Percentiles rank a stretch among this genome's conserved stretches.
phyloP scores from a whole-genome alignment of 2,329 filamentous ascomycete genomes.

The Conoideocrella luteorostrata region DNA sequence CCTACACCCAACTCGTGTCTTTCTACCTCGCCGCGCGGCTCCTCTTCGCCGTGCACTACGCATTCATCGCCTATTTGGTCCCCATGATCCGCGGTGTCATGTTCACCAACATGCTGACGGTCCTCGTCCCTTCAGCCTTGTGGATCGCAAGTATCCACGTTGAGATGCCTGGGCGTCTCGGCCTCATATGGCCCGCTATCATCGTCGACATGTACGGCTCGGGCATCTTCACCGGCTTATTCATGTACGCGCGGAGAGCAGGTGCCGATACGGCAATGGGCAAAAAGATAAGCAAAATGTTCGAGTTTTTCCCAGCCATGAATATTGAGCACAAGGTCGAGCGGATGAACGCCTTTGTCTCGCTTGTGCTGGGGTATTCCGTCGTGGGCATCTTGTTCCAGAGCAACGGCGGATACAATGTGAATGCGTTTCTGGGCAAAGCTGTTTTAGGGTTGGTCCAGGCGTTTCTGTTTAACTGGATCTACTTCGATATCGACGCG shows the following conservation, averaged over 20 bases:
- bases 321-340: constrained; percentile 64
- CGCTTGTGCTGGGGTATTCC: constrained; percentile 58
- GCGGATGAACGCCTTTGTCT: constrained; percentile 57
- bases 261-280: constrained; percentile 15
- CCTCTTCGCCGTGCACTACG: constrained; percentile 42
- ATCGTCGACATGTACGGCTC: constrained; percentile 45
- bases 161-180: constrained; percentile 46
- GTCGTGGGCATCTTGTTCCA: constrained; percentile 58
- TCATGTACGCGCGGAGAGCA: constrained; percentile 21
- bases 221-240: constrained; percentile 34
- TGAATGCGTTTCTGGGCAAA: constrained; percentile 56
- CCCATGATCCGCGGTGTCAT: constrained; percentile 54
- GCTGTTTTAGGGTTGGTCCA: constrained; percentile 52
- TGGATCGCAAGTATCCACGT: constrained; percentile 57
- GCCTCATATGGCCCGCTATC: constrained; percentile 50
- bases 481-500: constrained; percentile 58
- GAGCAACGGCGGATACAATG: constrained; percentile 35
- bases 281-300: constrained; percentile 27
- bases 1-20: constrained; percentile 51
- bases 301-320: constrained; percentile 55
- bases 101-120: constrained; percentile 38
- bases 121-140: constrained; percentile 41
- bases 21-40: constrained; percentile 56
- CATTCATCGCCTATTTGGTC: constrained; percentile 38
- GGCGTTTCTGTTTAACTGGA: constrained; percentile 54